Percentiles rank a stretch among this genome's conserved stretches.
Evolutionary conservation across 768 basidiomycete species (phyloP).

Genomic region (Tylopilus plumbeoviolaceoides): DNA sequence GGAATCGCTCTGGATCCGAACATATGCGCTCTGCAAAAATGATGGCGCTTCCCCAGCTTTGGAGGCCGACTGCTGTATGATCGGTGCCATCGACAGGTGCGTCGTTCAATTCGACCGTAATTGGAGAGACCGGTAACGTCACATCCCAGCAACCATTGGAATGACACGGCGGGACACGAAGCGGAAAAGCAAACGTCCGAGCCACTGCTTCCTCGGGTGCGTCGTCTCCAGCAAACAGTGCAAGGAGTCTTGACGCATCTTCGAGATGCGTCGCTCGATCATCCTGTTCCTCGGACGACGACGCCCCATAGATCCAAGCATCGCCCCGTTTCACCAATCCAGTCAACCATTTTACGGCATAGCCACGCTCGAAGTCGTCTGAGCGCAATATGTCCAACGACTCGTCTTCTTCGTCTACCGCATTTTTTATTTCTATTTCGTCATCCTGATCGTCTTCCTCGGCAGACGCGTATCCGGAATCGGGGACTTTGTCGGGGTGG

Average conservation of each 20-base stretch:
- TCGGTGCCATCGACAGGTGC: constrained; percentile 59
- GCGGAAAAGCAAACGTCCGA: constrained; percentile 50
- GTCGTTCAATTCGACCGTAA: constrained; percentile 63
- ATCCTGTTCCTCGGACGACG: constrained; percentile 35
- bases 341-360: constrained; percentile 71
- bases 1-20: constrained; percentile 37
- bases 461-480: constrained; percentile 78
- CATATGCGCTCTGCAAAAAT: constrained; percentile 65
- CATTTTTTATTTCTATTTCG: constrained; percentile 1
- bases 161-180: constrained; percentile 11
- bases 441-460: constrained; percentile 51
- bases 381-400: constrained; percentile 47
- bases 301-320: constrained; percentile 36
- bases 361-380: constrained; percentile 64
- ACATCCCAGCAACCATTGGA: not conserved
- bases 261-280: constrained; percentile 47
- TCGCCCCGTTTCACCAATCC: constrained; percentile 62
- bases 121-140: not conserved
- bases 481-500: constrained; percentile 37
- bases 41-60: constrained; percentile 82
- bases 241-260: constrained; percentile 54
- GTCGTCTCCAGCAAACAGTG: constrained; percentile 43
- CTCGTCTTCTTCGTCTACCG: constrained; percentile 7
- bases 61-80: constrained; percentile 77
- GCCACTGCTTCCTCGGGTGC: constrained; percentile 42